These are phyloP conservation scores for Mycena vulgaris DNA, from an alignment of 768 basidiomycete genomes.

Conservation along the genomic window DNA sequence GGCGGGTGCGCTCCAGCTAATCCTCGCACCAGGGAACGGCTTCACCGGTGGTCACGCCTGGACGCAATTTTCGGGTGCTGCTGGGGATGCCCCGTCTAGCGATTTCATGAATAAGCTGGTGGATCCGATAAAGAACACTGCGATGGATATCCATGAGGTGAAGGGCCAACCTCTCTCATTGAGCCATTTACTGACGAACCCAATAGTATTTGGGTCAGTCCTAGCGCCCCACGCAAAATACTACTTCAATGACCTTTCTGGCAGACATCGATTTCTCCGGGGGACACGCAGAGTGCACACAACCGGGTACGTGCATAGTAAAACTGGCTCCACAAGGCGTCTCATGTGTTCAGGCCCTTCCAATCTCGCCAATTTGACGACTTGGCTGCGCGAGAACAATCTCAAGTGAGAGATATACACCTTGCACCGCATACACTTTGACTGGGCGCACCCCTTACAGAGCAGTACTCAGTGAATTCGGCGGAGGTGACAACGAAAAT, in stretches of 20 bases:
- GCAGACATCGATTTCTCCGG: conserved; percentile 62
- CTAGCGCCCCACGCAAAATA: neutral
- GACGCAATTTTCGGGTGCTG: conserved; percentile 53
- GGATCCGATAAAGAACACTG: conserved; percentile 59
- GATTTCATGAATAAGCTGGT: conserved; percentile 58
- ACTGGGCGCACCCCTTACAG: conserved; percentile 40
- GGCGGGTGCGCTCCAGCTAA: conserved; percentile 58
- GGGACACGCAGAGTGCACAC: conserved; percentile 57
- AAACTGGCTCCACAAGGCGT: neutral
- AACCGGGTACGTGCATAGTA: conserved; percentile 49
- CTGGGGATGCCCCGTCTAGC: conserved; percentile 55
- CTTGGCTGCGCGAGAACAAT: conserved; percentile 59
- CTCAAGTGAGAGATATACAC: conserved; percentile 52
- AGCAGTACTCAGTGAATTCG: conserved; percentile 63
- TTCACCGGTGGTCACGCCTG: conserved; percentile 63
- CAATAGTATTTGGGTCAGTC: conserved; percentile 36
- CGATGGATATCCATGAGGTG: conserved; percentile 65
- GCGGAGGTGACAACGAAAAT: conserved; percentile 59
- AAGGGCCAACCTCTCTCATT: neutral
- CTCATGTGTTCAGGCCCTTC: conserved; percentile 47
- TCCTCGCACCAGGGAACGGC: conserved; percentile 63
- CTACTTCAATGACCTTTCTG: conserved; percentile 14
- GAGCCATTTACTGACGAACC: neutral
- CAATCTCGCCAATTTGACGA: conserved; percentile 58
- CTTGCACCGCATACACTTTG: no score